Percentiles rank a stretch among this genome's conserved stretches.
Conservation (phyloP, 345 rosid species). For the Eucalyptus sp. region DNA sequence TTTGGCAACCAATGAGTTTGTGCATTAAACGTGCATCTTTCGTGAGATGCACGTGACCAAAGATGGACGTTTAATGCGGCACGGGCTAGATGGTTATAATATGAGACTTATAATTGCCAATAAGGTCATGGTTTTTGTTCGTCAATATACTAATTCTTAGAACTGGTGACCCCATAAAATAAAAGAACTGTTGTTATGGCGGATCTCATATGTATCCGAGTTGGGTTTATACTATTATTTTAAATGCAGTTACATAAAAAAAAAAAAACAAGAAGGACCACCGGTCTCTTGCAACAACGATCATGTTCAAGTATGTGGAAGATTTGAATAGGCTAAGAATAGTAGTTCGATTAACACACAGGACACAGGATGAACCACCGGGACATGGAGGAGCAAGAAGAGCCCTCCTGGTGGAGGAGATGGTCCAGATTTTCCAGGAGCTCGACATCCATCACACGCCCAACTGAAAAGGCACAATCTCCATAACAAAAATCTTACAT, state of each 20-base stretch:
- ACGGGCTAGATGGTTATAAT: too few species aligned
- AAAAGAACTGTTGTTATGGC: too few species aligned
- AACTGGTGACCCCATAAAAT: too few species aligned
- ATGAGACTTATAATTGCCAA: too few species aligned
- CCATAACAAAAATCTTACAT: neutral
- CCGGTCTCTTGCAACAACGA: constrained; percentile 49
- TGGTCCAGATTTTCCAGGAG: constrained; percentile 53
- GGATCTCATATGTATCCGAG: neutral
- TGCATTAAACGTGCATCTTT: neutral
- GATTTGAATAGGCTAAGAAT: constrained; percentile 44
- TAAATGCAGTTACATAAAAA: constrained; percentile 23
- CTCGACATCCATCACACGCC: constrained; percentile 7
- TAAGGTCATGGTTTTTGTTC: too few species aligned
- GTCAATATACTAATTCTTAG: too few species aligned
- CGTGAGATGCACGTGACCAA: neutral
- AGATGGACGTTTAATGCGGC: neutral
- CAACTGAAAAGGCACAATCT: neutral
- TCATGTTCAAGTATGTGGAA: constrained; percentile 41
- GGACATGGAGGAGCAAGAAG: constrained; percentile 58
- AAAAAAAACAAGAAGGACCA: constrained; percentile 52
- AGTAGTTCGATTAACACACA: constrained; percentile 54
- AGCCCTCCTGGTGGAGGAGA: constrained; percentile 50
- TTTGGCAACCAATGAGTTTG: neutral
- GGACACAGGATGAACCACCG: constrained; percentile 57
- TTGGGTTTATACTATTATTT: neutral